These are phyloP conservation scores for Tylopilus vinaceipallidus DNA, from an alignment of 768 basidiomycete genomes.

Conservation along the genomic window DNA sequence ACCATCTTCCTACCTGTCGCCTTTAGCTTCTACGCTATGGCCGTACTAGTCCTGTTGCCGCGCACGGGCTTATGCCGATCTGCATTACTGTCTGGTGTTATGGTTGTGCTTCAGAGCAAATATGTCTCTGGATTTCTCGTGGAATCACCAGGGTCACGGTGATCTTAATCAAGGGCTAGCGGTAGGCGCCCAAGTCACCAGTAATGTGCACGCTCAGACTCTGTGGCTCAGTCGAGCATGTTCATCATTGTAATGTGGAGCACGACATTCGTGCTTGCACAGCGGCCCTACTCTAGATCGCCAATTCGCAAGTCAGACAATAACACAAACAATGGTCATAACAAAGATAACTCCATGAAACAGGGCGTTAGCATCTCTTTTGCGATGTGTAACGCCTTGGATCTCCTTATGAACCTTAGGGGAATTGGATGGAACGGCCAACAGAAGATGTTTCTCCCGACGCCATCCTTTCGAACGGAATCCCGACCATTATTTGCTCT, in stretches of 20 bases:
- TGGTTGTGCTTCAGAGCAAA: conserved; percentile 42
- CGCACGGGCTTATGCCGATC: conserved; percentile 42
- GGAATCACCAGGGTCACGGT: conserved; percentile 7
- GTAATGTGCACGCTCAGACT: neutral
- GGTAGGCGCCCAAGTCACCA: conserved; percentile 8
- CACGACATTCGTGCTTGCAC: conserved; percentile 21
- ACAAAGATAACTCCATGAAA: neutral
- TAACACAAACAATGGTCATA: neutral
- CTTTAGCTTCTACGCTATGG: conserved; percentile 48
- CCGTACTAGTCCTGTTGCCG: conserved; percentile 50
- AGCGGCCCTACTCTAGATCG: conserved; percentile 11
- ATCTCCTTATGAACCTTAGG: conserved; percentile 25
- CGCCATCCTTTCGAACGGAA: conserved; percentile 13
- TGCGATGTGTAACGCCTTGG: conserved; percentile 29
- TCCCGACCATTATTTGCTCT: conserved; percentile 19
- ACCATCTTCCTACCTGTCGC: conserved; percentile 42
- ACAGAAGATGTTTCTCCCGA: conserved; percentile 11
- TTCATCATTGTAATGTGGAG: conserved; percentile 26
- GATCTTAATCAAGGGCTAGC: conserved; percentile 22
- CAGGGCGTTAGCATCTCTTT: neutral
- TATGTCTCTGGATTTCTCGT: conserved; percentile 25
- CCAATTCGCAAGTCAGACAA: conserved; percentile 5
- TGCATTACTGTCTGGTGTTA: conserved; percentile 48
- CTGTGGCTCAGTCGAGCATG: conserved; percentile 17
- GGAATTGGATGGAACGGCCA: conserved; percentile 29